Evolutionary conservation across 2,329 filamentous ascomycete genomes (phyloP).

Genomic region (Aspergillus phoenicis): DNA sequence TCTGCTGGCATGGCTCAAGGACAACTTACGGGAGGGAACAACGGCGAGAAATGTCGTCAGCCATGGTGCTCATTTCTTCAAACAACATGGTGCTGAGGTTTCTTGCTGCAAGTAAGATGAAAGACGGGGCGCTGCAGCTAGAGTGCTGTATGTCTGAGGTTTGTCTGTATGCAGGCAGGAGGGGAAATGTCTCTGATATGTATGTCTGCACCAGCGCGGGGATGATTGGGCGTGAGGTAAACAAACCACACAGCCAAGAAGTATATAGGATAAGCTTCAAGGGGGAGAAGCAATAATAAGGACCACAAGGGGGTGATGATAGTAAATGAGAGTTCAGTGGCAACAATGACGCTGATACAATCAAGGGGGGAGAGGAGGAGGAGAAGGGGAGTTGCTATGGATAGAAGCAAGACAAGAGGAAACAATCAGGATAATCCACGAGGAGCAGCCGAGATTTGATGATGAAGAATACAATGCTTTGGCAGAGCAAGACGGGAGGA

Average conservation of each 20-base stretch:
- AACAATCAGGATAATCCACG: constrained; percentile 28
- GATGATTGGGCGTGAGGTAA: constrained; percentile 13
- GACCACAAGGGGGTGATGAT: constrained; percentile 1
- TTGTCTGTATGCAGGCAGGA: constrained; percentile 12
- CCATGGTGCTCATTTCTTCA: constrained; percentile 34
- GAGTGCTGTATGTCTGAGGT: constrained; percentile 26
- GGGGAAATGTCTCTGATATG: constrained; percentile 13
- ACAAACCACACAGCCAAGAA: constrained; percentile 3
- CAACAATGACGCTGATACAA: constrained; percentile 9
- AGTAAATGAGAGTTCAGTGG: constrained; percentile 5
- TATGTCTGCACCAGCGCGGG: constrained; percentile 8
- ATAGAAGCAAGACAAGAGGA: constrained; percentile 10
- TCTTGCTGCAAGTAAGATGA: constrained; percentile 8
- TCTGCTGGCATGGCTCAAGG: not conserved
- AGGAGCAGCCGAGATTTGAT: constrained; percentile 25
- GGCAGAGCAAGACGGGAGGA: constrained; percentile 24
- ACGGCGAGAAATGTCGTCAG: constrained; percentile 33
- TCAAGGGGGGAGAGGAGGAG: constrained; percentile 13
- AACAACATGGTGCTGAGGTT: constrained; percentile 26
- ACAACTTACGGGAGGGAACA: constrained; percentile 41
- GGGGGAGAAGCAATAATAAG: constrained; percentile 12
- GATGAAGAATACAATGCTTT: constrained; percentile 27
- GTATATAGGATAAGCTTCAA: constrained; percentile 13
- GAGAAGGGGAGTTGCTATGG: constrained; percentile 12
- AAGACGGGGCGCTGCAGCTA: constrained; percentile 17